Percentiles rank a stretch among this genome's conserved stretches.
phyloP scores from a whole-genome alignment of 2,329 filamentous ascomycete species.

The Botrytis porri region DNA sequence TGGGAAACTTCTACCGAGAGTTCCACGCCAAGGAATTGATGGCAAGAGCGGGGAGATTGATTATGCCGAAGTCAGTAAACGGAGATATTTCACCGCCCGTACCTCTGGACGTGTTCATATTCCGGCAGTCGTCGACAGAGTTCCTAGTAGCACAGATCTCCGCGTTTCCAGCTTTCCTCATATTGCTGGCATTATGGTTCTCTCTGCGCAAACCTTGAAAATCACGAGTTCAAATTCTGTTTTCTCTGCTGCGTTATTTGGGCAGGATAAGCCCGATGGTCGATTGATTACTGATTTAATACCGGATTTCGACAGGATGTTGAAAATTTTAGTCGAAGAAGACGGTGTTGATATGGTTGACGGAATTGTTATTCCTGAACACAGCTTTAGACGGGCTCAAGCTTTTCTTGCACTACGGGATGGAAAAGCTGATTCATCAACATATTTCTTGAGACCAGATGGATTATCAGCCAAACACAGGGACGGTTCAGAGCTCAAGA shows the following conservation, averaged over 20 bases:
- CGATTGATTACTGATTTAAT: conserved; percentile 76
- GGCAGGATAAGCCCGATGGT: conserved; percentile 79
- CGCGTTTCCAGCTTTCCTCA: conserved; percentile 93
- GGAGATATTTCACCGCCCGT: conserved; percentile 80
- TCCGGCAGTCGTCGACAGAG: conserved; percentile 75
- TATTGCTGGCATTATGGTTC: conserved; percentile 92
- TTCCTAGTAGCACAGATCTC: conserved; percentile 67
- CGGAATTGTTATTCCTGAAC: conserved; percentile 95
- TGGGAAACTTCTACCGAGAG: conserved; percentile 72
- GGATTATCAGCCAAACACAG: conserved; percentile 83
- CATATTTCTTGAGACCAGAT: conserved; percentile 77
- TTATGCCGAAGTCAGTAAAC: conserved; percentile 68
- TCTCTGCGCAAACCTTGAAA: conserved; percentile 72
- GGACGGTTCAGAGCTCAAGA: conserved; percentile 86
- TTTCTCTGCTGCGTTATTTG: conserved; percentile 89
- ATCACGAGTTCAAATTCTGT: conserved; percentile 94
- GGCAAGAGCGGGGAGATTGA: conserved; percentile 71
- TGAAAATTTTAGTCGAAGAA: conserved; percentile 79
- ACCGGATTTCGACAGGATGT: conserved; percentile 80
- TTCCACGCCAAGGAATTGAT: conserved; percentile 73
- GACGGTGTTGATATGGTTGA: conserved; percentile 81
- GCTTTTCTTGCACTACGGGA: conserved; percentile 81
- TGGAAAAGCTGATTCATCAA: conserved; percentile 72
- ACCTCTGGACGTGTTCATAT: conserved; percentile 76
- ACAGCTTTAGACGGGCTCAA: conserved; percentile 87